phyloP scores from a whole-genome alignment of 441 rosid species.

The Corymbia calophylla region DNA sequence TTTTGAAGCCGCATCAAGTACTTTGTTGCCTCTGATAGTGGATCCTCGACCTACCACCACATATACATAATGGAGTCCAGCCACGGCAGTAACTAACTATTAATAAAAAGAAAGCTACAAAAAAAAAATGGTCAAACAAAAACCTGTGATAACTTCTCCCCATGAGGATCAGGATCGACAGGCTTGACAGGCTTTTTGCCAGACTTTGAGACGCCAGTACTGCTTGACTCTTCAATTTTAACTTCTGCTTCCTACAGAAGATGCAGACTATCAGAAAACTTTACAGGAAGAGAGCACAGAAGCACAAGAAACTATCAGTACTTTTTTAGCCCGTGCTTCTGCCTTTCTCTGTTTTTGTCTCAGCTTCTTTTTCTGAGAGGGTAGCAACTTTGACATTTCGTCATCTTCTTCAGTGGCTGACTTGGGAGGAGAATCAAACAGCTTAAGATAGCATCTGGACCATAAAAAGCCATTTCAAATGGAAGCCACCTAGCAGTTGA shows the following conservation, averaged over 20 bases:
- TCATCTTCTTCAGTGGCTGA: constrained; percentile 72
- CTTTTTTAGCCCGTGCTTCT: constrained; percentile 98
- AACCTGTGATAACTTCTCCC: constrained; percentile 95
- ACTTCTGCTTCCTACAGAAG: constrained; percentile 84
- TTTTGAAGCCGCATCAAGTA: constrained; percentile 94
- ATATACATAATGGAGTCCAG: constrained; percentile 1
- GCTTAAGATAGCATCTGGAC: constrained; percentile 86
- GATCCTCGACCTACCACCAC: constrained; percentile 71
- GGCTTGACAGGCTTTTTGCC: constrained; percentile 91
- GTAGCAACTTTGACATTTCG: constrained; percentile 71
- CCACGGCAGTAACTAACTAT: background rate
- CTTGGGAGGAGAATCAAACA: constrained; percentile 80
- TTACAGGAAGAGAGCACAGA: constrained; percentile 2
- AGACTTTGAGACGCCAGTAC: constrained; percentile 65
- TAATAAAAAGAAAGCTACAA: background rate
- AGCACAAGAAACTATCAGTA: constrained; percentile 19
- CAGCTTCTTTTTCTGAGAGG: constrained; percentile 93
- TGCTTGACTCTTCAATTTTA: constrained; percentile 78
- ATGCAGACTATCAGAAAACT: constrained; percentile 8
- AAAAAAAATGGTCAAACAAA: constrained; percentile 3
- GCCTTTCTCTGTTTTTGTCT: constrained; percentile 92
- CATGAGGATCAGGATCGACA: constrained; percentile 95
- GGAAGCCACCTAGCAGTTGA: background rate
- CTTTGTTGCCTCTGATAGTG: constrained; percentile 87
- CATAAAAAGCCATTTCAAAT: constrained; percentile 11